Evolutionary conservation across 2,329 filamentous ascomycete species (phyloP).

Genomic region (Ophiostoma novo-ulmi): DNA sequence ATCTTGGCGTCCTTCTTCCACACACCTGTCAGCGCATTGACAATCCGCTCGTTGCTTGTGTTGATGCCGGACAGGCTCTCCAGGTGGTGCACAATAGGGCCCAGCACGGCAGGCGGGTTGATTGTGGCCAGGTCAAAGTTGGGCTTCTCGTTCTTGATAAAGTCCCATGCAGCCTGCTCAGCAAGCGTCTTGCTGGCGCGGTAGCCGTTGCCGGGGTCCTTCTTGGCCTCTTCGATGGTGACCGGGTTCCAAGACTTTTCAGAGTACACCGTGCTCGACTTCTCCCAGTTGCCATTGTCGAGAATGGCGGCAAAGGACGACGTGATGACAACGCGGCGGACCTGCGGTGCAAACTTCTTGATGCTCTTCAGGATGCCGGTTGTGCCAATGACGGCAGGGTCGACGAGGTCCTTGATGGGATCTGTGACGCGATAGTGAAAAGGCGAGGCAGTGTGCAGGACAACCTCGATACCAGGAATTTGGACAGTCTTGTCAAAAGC

Average conservation of each 20-base stretch:
- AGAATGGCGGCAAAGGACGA: constrained; percentile 53
- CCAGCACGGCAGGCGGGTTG: constrained; percentile 52
- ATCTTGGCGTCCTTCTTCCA: constrained; percentile 41
- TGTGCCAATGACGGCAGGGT: constrained; percentile 54
- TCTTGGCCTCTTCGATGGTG: constrained; percentile 39
- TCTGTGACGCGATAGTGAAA: constrained; percentile 52
- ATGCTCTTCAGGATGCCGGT: constrained; percentile 69
- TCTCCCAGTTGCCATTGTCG: constrained; percentile 32
- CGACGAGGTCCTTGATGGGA: constrained; percentile 49
- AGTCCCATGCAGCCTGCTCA: constrained; percentile 50
- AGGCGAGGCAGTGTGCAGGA: constrained; percentile 58
- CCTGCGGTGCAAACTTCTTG: constrained; percentile 50
- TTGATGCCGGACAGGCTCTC: constrained; percentile 39
- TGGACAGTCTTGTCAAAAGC: constrained; percentile 65
- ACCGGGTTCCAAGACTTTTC: constrained; percentile 48
- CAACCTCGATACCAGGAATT: constrained; percentile 48
- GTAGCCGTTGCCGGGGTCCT: constrained; percentile 40
- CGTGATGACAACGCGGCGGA: constrained; percentile 66
- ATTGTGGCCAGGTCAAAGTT: constrained; percentile 49
- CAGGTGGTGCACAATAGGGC: constrained; percentile 48
- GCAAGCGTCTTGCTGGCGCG: constrained; percentile 51
- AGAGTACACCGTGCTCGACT: constrained; percentile 38
- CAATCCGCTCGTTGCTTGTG: constrained; percentile 34
- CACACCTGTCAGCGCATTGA: constrained; percentile 45
- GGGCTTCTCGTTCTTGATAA: constrained; percentile 41